Base-by-base conservation (phyloP, 106 monocot species). In the Dioscorea dumetorum region DNA sequence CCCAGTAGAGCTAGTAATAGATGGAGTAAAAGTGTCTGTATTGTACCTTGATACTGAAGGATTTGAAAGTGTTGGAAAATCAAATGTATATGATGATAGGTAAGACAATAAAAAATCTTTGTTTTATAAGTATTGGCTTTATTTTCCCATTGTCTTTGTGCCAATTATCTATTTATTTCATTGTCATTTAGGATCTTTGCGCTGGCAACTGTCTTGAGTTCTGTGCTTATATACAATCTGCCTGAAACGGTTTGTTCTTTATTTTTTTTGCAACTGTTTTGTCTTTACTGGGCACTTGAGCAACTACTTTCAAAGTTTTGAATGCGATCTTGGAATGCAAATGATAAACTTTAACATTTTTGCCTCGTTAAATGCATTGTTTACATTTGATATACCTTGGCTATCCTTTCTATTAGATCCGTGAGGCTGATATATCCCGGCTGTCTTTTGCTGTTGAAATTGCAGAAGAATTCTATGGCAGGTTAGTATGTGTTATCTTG, bases 61-160 rank as follows among this genome's bases (percentile, higher is more conserved):
- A 74, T 99, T 99, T 92, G 97, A 99, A 63, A 99, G 97, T 90
- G 61, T 99, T 74, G 97, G 97, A 34, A 99, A 99, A 73, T 99
- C 97, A 76, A 99, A 91, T 85, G 92, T 99, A 57, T 99, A 99
- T 83, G 97, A 99, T 85, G 97, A 99, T 70, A 99, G 97, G 97
- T 95, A 56, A 67, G 17, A 68, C 5, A 49, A 21, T 48, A 41
- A 3, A 41, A 41, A 41, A 0, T 41, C 41, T 41, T 41, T 41
- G 2, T 41, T 41, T 41, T 41, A 41, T 10, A 41, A 5, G 5
- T 41, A 6, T 41, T 41, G 10, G 2, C 41, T 41, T 5, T 0
- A 41, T 41, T 41, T 41, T 41, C 41, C 5, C 41, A 6, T 41
- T 41, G 41, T 41, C 2, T 41, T 41, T 8, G 10, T 41, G 41